These are phyloP conservation scores for Pleurotus cornucopiae DNA, from an alignment of 768 basidiomycete species.

Conservation along the genomic window DNA sequence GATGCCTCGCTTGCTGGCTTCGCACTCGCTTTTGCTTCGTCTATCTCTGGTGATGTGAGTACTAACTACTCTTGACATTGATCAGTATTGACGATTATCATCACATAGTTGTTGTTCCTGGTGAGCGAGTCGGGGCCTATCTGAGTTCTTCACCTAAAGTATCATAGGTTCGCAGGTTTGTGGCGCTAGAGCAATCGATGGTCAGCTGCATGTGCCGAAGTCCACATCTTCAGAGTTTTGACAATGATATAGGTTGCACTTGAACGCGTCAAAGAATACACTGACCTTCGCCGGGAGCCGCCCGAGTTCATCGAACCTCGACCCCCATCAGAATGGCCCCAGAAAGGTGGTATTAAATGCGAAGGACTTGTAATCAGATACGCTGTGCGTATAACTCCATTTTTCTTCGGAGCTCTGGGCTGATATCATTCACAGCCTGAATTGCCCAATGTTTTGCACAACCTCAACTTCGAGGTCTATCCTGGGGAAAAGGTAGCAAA, in stretches of 20 bases:
- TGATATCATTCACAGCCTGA: conserved; percentile 52
- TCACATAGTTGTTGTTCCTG: conserved; percentile 48
- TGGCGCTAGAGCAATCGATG: conserved; percentile 90
- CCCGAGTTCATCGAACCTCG: conserved; percentile 84
- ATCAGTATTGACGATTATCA: not conserved
- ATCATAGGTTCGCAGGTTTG: conserved; percentile 68
- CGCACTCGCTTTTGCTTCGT: conserved; percentile 78
- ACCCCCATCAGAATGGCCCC: conserved; percentile 80
- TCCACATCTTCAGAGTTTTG: not conserved
- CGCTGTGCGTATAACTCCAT: conserved; percentile 45
- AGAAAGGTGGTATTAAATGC: conserved; percentile 61
- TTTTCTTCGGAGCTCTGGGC: not conserved
- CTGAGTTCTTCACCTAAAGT: conserved; percentile 1
- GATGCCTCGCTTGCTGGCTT: conserved; percentile 84
- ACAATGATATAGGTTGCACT: conserved; percentile 57
- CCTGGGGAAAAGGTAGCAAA: conserved; percentile 70
- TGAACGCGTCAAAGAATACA: conserved; percentile 90
- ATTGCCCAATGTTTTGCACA: conserved; percentile 80
- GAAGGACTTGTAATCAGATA: conserved; percentile 76
- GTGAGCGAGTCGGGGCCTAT: conserved; percentile 24
- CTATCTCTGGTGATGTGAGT: conserved; percentile 57
- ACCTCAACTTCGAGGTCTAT: conserved; percentile 65
- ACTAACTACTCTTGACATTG: not conserved
- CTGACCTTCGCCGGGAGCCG: conserved; percentile 71
- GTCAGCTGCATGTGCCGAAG: conserved; percentile 31